Conservation (phyloP, 306 rosid genomes). For the Abrus pulchellus region DNA sequence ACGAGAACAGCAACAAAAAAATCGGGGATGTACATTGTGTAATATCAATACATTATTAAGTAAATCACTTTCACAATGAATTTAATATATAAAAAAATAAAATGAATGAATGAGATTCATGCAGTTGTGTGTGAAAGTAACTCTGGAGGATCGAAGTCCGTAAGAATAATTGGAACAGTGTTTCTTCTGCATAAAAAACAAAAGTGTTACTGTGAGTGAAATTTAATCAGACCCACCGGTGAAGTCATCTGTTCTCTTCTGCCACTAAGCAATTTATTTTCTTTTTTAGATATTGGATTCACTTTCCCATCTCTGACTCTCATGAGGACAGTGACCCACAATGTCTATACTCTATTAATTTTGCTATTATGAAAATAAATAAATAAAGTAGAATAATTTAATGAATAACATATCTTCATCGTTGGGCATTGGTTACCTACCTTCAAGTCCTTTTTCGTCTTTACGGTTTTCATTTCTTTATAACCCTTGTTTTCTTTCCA, state of each 20-base stretch:
- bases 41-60: background rate
- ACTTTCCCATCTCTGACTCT: slow-evolving; percentile 51
- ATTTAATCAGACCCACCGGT: background rate
- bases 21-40: background rate
- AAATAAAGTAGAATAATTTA: background rate
- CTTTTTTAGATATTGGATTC: slow-evolving; percentile 21
- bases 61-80: background rate
- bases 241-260: background rate
- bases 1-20: background rate
- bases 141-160: background rate
- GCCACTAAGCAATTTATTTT: background rate
- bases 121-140: too few species aligned
- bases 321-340: slow-evolving; percentile 59
- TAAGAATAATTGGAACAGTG: background rate
- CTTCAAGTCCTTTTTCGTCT: slow-evolving; percentile 42
- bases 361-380: background rate
- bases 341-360: slow-evolving; percentile 23
- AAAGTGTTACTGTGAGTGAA: background rate
- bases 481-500: slow-evolving; percentile 42
- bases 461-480: slow-evolving; percentile 43
- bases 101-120: too few species aligned
- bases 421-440: background rate
- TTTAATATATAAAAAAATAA: background rate
- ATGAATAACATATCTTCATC: background rate
- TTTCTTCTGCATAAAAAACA: background rate